These are phyloP conservation scores for Inga oerstediana DNA, from an alignment of 306 rosid genomes.

Conservation along the genomic window DNA sequence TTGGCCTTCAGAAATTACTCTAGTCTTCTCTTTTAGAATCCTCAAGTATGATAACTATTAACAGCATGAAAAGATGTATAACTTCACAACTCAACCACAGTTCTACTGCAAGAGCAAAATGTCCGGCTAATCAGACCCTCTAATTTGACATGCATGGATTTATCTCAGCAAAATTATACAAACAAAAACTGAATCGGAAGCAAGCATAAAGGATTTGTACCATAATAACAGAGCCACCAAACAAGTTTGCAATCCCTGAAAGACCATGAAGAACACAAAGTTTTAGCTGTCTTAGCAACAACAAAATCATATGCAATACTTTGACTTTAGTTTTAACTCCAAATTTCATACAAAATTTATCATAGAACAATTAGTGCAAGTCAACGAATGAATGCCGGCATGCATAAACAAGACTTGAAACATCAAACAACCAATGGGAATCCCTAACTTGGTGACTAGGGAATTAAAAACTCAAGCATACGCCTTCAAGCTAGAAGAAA, in stretches of 20 bases:
- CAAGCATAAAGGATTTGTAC: slow-evolving; percentile 47
- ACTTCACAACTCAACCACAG: slow-evolving; percentile 23
- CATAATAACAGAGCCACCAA: slow-evolving; percentile 87
- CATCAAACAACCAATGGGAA: background rate
- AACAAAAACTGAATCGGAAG: background rate
- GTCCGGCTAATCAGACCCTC: background rate
- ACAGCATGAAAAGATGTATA: background rate
- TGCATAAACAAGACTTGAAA: background rate
- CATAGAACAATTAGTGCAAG: background rate
- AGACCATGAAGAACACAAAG: slow-evolving; percentile 32
- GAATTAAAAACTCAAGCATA: background rate
- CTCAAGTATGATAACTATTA: background rate
- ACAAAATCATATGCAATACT: background rate
- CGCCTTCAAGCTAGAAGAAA: background rate
- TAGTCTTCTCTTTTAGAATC: slow-evolving; percentile 15
- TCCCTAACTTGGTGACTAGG: background rate
- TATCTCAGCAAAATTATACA: background rate
- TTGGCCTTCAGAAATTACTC: slow-evolving; percentile 3
- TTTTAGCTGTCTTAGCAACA: slow-evolving; percentile 27
- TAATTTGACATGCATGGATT: background rate
- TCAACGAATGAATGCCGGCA: background rate
- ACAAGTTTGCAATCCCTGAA: slow-evolving; percentile 99
- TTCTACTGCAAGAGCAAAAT: background rate
- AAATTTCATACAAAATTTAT: background rate
- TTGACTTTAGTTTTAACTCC: background rate